Base-by-base conservation (phyloP, 164 flowering plant genomes). In the Euptelea pleiosperma region DNA sequence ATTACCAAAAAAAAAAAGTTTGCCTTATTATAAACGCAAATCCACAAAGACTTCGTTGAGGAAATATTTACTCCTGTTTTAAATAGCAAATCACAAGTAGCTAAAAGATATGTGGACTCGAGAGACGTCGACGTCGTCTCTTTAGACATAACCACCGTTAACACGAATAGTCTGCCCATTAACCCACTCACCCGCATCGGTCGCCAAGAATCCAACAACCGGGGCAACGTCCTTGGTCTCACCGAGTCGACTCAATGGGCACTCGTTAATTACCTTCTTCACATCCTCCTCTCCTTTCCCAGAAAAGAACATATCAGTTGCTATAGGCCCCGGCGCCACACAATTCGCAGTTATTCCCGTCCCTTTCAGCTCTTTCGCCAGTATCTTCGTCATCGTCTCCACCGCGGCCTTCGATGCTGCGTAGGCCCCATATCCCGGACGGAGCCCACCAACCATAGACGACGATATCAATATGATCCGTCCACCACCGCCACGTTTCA, bases 321-420 rank as follows among this genome's bases (percentile, higher is more conserved):
- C 82, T 1, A 77, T 55, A 0, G 89, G 79, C 34, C 89, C 89
- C 15, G 89, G 88, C 15, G 85, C 83, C 41, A 80, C 81, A 12
- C 80, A 71, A 34, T 83, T 83, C 18, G 62, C 89, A 1, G 85
- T 79, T 18, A 83, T 75, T 51, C 80, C 71, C 8, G 74, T 75
- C 30, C 88, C 88, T 54, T 71, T 78, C 41, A 81, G 70, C 73
- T 84, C 89, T 75, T 79, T 84, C 10, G 86, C 86, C 22, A 77
- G 30, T 0, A 79, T 78, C 77, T 67, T 84, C 31, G 57, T 62
- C 89, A 84, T 77, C 28, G 83, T 57, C 76, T 84, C 86, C 43
- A 81, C 82, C 7, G 89, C 89, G 12, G 81, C 85, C 65, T 83
- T 83, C 0, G 84, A 81, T 24, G 82, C 84, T 9, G 73, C 43